Percentiles rank a stretch among this genome's conserved stretches.
Evolutionary conservation across 129 eudicot species (phyloP).

Genomic region (Lonicera japonica): DNA sequence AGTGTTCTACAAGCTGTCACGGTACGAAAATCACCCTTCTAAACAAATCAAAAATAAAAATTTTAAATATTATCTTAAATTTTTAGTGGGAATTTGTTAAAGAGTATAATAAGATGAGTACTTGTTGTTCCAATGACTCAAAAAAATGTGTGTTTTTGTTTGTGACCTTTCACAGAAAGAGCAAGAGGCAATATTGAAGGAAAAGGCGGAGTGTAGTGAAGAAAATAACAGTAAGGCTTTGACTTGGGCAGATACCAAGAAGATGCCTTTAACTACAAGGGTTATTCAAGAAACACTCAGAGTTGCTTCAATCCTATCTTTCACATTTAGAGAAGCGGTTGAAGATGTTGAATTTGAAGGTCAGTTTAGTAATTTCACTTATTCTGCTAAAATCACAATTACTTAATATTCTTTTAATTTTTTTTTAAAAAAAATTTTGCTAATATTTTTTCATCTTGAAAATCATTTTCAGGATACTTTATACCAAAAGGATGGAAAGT

Average conservation of each 20-base stretch:
- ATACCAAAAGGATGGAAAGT: constrained; percentile 99
- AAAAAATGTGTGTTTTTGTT: constrained; percentile 10
- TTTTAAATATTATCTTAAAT: neutral
- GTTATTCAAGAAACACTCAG: constrained; percentile 96
- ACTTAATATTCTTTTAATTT: neutral
- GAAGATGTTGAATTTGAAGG: constrained; percentile 99
- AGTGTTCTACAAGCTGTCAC: constrained; percentile 83
- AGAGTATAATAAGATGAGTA: neutral
- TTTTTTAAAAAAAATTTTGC: neutral
- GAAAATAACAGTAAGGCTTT: constrained; percentile 19
- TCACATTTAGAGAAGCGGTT: constrained; percentile 98
- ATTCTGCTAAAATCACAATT: neutral
- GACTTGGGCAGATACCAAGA: constrained; percentile 83
- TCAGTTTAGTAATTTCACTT: constrained; percentile 22
- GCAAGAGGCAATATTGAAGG: constrained; percentile 73
- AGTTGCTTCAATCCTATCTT: constrained; percentile 91
- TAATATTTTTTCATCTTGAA: neutral
- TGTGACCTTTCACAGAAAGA: constrained; percentile 63
- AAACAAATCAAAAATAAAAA: too few relatives aligned
- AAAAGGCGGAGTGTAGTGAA: constrained; percentile 45
- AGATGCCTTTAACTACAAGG: constrained; percentile 81
- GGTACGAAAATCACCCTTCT: constrained; percentile 30
- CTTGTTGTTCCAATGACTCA: constrained; percentile 3
- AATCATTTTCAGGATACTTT: constrained; percentile 56
- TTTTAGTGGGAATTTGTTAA: too few relatives aligned